Conservation (phyloP, 1,139 yeast genomes). For the Diutina ranongensis region DNA sequence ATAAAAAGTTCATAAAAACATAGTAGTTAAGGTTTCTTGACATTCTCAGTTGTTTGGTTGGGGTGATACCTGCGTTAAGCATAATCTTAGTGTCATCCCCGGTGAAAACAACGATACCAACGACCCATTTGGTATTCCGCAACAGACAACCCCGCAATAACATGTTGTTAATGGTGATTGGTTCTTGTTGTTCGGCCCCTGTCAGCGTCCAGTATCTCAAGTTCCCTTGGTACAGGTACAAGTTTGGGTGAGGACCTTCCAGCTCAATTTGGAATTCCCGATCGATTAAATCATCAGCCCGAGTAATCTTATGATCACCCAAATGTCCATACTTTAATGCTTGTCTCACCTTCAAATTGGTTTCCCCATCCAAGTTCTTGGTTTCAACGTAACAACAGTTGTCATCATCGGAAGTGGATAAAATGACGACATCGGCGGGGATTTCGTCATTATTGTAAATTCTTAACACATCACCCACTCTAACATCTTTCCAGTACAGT, state of each 20-base stretch:
- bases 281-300: constrained; percentile 33
- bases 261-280: constrained; percentile 34
- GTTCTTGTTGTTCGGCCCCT: constrained; percentile 12
- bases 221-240: constrained; percentile 43
- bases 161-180: constrained; percentile 34
- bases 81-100: constrained; percentile 47
- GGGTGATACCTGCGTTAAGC: constrained; percentile 47
- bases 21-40: constrained; percentile 40
- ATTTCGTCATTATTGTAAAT: constrained; percentile 45
- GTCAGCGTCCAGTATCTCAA: constrained; percentile 17
- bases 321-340: constrained; percentile 31
- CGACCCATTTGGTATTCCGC: constrained; percentile 45
- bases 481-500: constrained; percentile 38
- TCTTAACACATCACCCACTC: constrained; percentile 43
- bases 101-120: constrained; percentile 41
- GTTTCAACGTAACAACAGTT: constrained; percentile 48
- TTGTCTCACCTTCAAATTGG: constrained; percentile 43
- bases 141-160: constrained; percentile 41
- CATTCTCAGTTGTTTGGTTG: constrained; percentile 43
- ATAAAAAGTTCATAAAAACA: constrained; percentile 34
- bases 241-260: constrained; percentile 45
- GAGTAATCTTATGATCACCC: constrained; percentile 20
- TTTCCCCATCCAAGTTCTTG: constrained; percentile 51
- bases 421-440: constrained; percentile 43
- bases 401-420: constrained; percentile 42